Percentiles rank a stretch among this genome's conserved stretches.
phyloP scores from a whole-genome alignment of 176 grass and related monocot genomes.

The Tillandsia fasciculata region DNA sequence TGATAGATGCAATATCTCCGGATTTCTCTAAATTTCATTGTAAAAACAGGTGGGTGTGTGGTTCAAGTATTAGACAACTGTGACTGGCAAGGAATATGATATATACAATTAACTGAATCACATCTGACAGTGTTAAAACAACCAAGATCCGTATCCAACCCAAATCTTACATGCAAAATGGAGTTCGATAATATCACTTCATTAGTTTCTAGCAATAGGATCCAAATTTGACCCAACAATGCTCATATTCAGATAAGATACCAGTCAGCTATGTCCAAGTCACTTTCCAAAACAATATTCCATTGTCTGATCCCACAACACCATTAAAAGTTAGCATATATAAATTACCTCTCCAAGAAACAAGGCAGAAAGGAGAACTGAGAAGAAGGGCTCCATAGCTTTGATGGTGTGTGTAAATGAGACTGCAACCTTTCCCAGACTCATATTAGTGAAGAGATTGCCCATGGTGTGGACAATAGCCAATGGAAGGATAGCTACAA shows the following conservation, averaged over 20 bases:
- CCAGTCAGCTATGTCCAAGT: neutral
- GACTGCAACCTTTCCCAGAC: constrained; percentile 61
- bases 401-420: constrained; percentile 81
- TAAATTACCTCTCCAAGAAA: constrained; percentile 61
- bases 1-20: neutral
- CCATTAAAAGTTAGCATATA: neutral
- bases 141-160: neutral
- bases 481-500: constrained; percentile 46
- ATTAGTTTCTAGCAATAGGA: no score
- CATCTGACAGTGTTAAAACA: no score
- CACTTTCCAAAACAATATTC: neutral
- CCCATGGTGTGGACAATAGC: constrained; percentile 66
- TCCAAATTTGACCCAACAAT: no score
- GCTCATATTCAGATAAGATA: no score
- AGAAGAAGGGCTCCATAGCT: constrained; percentile 86
- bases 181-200: no score
- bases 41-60: neutral
- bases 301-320: neutral
- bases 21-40: neutral
- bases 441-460: constrained; percentile 79
- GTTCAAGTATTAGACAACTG: neutral
- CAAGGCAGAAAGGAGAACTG: constrained; percentile 58
- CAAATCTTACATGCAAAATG: no score
- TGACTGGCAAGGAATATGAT: no score
- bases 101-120: no score